A percentile compares a stretch with the other conserved stretches of the same genome.
phyloP scores from a whole-genome alignment of 257 asterid genomes.

The Primulina eburnea region DNA sequence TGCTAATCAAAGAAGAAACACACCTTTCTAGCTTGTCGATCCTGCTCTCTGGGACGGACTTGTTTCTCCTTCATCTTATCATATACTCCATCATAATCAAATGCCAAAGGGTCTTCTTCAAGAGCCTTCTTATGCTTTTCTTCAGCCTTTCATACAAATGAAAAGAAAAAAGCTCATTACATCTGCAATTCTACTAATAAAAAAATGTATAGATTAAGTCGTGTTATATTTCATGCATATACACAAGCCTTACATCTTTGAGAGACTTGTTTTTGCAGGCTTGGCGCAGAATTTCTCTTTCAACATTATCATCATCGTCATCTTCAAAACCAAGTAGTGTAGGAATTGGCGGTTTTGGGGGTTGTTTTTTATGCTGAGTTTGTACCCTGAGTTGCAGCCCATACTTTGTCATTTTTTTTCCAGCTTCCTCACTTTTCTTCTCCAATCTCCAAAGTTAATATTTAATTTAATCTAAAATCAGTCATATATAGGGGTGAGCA shows the following conservation, averaged over 20 bases:
- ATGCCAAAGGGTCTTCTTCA: slow-evolving; percentile 83
- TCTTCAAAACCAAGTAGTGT: background rate
- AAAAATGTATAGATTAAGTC: background rate
- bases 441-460: background rate
- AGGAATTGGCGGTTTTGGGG: background rate
- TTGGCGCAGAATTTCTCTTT: background rate
- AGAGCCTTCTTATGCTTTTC: slow-evolving; percentile 90
- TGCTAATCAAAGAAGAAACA: slow-evolving; percentile 18
- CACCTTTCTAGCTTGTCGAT: slow-evolving; percentile 80
- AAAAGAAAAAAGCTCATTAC: background rate
- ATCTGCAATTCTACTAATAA: background rate
- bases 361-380: background rate
- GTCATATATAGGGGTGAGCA: background rate
- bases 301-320: background rate
- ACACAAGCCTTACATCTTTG: background rate
- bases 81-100: slow-evolving; percentile 90
- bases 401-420: background rate
- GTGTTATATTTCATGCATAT: background rate
- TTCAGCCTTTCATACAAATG: slow-evolving; percentile 47
- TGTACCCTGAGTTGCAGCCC: background rate
- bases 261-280: background rate
- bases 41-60: slow-evolving; percentile 56
- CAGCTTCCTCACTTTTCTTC: background rate
- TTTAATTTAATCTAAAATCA: background rate
- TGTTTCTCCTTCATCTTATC: slow-evolving; percentile 84